phyloP scores from a whole-genome alignment of 169 alveolate species.

The Eimeria necatrix region DNA sequence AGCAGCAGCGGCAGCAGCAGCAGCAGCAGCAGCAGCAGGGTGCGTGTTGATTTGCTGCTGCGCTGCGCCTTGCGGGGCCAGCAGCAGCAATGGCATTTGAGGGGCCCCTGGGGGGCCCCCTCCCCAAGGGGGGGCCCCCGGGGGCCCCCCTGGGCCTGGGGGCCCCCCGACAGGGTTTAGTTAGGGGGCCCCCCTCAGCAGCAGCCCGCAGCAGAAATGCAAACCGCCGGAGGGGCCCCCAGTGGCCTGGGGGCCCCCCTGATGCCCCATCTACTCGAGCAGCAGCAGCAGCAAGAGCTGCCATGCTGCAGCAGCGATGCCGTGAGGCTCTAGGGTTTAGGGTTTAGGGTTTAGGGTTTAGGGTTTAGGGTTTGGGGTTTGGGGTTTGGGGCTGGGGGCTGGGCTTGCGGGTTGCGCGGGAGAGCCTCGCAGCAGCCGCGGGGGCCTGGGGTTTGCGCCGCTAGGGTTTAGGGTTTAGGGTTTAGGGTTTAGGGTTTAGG shows the following conservation, averaged over 20 bases:
- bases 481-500: too few species aligned
- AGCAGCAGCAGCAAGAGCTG: conserved; percentile 56
- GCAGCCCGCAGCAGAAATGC: conserved; percentile 33
- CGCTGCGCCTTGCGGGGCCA: neutral
- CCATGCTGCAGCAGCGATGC: conserved; percentile 42
- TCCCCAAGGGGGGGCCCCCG: neutral
- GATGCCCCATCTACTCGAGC: conserved; percentile 36
- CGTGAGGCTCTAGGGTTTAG: too few species aligned
- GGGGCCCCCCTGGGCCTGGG: conserved; percentile 17
- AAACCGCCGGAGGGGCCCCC: conserved; percentile 5
- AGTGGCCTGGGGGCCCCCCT: neutral
- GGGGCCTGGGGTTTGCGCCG: neutral
- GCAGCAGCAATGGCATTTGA: conserved; percentile 37
- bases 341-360: too few species aligned
- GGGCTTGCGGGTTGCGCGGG: neutral
- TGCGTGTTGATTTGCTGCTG: neutral
- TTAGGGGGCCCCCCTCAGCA: conserved; percentile 49
- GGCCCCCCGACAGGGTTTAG: neutral
- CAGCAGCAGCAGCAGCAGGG: too few species aligned
- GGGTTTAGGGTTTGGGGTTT: too few species aligned
- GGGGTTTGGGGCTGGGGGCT: too few species aligned
- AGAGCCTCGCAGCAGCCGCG: neutral
- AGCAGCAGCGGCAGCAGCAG: too few species aligned
- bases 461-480: neutral
- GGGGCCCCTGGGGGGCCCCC: neutral